Evolutionary conservation across 495 filamentous ascomycete genomes (phyloP).

Genomic region (Platismatia glauca): DNA sequence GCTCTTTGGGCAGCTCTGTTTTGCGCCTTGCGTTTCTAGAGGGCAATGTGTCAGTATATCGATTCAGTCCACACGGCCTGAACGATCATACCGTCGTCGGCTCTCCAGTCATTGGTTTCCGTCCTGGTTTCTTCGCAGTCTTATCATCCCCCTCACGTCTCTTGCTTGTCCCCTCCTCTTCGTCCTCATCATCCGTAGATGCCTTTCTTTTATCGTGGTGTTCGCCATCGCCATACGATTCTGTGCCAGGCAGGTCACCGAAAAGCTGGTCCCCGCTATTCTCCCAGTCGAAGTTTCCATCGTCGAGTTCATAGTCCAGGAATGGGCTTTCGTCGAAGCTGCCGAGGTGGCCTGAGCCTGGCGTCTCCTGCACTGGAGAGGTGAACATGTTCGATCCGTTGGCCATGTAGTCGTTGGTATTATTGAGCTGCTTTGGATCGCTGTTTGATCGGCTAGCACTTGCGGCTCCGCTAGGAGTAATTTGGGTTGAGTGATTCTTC

Average conservation of each 20-base stretch:
- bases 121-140: slow-evolving; percentile 83
- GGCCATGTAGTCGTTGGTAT: slow-evolving; percentile 18
- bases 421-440: slow-evolving; percentile 14
- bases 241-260: slow-evolving; percentile 58
- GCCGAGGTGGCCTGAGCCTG: slow-evolving; percentile 40
- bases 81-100: slow-evolving; percentile 74
- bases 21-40: slow-evolving; percentile 94
- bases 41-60: slow-evolving; percentile 35
- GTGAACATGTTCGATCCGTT: slow-evolving; percentile 35
- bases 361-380: slow-evolving; percentile 39
- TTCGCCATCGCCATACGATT: slow-evolving; percentile 44
- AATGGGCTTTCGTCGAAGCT: slow-evolving; percentile 65
- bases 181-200: slow-evolving; percentile 58
- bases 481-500: slow-evolving; percentile 11
- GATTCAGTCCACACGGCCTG: background rate
- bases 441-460: slow-evolving; percentile 9
- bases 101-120: slow-evolving; percentile 91
- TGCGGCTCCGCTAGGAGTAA: background rate
- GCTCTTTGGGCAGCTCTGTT: slow-evolving; percentile 94
- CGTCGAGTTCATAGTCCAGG: slow-evolving; percentile 69
- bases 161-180: slow-evolving; percentile 64
- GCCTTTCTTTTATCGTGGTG: slow-evolving; percentile 71
- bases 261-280: slow-evolving; percentile 60
- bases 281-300: slow-evolving; percentile 53
- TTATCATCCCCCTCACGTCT: slow-evolving; percentile 67